Base-by-base conservation (phyloP, 2,329 filamentous ascomycete species). In the Grosmannia clavigera region DNA sequence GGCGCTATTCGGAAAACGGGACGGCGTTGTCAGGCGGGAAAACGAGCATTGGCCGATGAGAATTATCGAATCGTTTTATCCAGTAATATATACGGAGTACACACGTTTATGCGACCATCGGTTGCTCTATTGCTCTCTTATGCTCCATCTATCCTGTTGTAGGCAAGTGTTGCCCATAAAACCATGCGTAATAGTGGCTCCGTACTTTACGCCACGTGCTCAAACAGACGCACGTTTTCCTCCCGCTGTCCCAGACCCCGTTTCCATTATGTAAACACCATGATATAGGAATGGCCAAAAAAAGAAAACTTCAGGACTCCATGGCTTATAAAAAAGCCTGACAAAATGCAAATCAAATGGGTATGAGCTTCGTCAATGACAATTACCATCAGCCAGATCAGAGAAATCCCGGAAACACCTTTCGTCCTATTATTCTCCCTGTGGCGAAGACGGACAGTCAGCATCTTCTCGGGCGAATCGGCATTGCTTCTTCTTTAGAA, bases 371-470 rank as follows among this genome's bases (percentile, higher is more conserved):
- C 22, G 43, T 27, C 50, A 52, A 54, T 27, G 10, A 35, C 33
- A 35, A 35, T 10, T 9, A 35, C 33, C 33, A 35, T 9, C 33
- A 35, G 33, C 48, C 7, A 29, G 22, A 6, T 54, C 51, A 50
- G n/a, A 19, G 12, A 29, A 58, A 58, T 16, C 56, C 38, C 3
- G 60, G 51, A 35, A 61, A 56, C 10, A 68, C n/a, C 65, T 52
- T 55, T 57, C 64, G 50, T 31, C 58, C 31, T 63, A 63, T 46
- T 66, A 57, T 16, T 58, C 61, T 59, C 65, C 65, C 67, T 68
- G 59, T 14, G 2, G 38, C 14, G 12, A 16, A 14, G 12, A 16
- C 38, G 9, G 5, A 3, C 7, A 35, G 16, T 43, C 5, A 11
- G 12, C 11, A 40, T 19, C 52, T 25, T 19, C n/a, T 35, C 33